Base-by-base conservation (phyloP, 2,329 filamentous ascomycete species). In the Botryotinia convoluta region DNA sequence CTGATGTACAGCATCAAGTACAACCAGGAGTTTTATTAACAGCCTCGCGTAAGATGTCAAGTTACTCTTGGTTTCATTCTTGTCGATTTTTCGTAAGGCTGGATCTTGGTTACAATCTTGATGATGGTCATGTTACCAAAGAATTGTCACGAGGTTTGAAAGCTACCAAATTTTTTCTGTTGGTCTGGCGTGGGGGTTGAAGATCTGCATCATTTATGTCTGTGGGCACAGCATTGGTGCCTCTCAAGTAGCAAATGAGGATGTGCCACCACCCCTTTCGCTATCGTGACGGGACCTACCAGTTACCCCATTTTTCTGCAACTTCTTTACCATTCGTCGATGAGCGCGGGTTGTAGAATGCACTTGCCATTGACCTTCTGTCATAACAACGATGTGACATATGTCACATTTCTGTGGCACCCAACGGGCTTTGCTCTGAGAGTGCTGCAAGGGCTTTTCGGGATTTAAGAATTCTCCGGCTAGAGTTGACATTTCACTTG, bases 331-430 rank as follows among this genome's bases (percentile, higher is more conserved):
- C 29, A 76, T 73, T 22, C 75, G 76, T 68, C 80, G 76, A 75
- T 87, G 86, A 32, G 80, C 81, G 67, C 81, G 82, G 59, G 85
- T 83, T 32, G 83, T 83, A 20, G 87, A 74, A 76, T 88, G 86
- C 63, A 76, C 78, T 71, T 83, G 76, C 86, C 86, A 87, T 73
- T 84, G 79, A 74, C 87, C 84, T 75, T 90, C 87, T 4, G 87
- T 89, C 71, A 90, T 80, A 7, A 87, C 82, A 35, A 89, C 88
- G 73, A 88, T 87, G 77, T 93, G 84, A 79, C 96, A 99, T 0
- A 90, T 77, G 4, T 93, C 90, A 79, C 96, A 99, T 29, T 86
- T 87, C 77, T 87, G 85, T 74, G 85, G 84, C 39, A 84, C 79
- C 81, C 85, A 87, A 2, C 84, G 79, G 73, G 86, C 84, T 12